phyloP scores from a whole-genome alignment of 495 filamentous ascomycete species.

The Penicillium tannophilum region DNA sequence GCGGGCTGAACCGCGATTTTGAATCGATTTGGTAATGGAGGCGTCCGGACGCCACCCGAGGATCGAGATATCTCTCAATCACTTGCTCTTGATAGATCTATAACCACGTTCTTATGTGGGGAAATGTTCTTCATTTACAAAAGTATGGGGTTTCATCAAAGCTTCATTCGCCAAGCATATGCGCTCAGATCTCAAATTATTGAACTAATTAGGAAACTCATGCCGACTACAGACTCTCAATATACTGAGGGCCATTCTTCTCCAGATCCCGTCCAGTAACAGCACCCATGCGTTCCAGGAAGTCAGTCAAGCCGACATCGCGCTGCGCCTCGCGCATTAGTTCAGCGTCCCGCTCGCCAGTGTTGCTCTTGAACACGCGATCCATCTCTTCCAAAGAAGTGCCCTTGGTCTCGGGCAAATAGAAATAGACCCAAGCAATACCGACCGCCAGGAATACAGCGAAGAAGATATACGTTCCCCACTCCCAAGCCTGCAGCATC shows the following conservation, averaged over 20 bases:
- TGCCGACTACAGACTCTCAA: constrained; percentile 23
- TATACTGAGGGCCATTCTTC: constrained; percentile 23
- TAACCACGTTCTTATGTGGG: no score
- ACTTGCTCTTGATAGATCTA: no score
- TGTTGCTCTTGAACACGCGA: constrained; percentile 45
- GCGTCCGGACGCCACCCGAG: constrained; percentile 1
- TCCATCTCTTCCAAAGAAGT: constrained; percentile 71
- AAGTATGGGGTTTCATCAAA: not conserved
- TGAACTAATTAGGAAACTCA: not conserved
- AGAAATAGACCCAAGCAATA: constrained; percentile 48
- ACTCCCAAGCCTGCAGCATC: constrained; percentile 46
- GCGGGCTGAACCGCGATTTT: constrained; percentile 17
- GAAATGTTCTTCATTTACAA: no score
- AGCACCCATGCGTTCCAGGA: constrained; percentile 25
- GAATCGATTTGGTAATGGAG: not conserved
- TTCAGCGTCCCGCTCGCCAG: constrained; percentile 38
- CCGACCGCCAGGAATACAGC: constrained; percentile 36
- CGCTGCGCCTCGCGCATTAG: constrained; percentile 32
- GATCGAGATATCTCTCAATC: not conserved
- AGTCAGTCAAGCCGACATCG: constrained; percentile 30
- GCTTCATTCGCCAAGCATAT: not conserved
- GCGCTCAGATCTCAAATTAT: not conserved
- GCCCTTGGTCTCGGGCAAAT: constrained; percentile 59
- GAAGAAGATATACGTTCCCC: constrained; percentile 54
- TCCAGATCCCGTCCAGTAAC: constrained; percentile 22